Evolutionary conservation across 441 rosid species (phyloP).

Genomic region (Mallotus repandus): DNA sequence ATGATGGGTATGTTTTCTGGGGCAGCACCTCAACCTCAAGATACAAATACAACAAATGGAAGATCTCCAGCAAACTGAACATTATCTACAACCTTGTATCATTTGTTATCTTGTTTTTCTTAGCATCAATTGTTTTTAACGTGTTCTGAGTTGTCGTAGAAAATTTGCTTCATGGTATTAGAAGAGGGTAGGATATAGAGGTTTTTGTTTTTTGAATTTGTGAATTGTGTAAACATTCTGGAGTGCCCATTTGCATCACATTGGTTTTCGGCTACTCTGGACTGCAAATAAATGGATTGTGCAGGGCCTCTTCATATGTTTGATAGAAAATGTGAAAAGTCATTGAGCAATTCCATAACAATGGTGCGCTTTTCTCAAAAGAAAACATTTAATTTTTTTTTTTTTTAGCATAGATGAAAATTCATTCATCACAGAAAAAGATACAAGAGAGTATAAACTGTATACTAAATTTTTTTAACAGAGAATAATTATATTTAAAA

Average conservation of each 20-base stretch:
- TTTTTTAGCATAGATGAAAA: too few relatives aligned
- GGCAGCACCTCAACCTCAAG: slow-evolving; percentile 41
- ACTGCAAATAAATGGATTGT: background rate
- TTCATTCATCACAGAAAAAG: too few relatives aligned
- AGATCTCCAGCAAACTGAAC: slow-evolving; percentile 39
- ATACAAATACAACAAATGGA: slow-evolving; percentile 32
- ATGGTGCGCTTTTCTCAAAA: too few relatives aligned
- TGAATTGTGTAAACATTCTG: too few relatives aligned
- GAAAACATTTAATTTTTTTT: too few relatives aligned
- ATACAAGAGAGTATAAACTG: too few relatives aligned
- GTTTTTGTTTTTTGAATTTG: background rate
- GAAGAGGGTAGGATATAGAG: background rate
- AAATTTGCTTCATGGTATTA: background rate
- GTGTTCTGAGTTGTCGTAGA: background rate
- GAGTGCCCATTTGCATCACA: too few relatives aligned
- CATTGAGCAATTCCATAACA: too few relatives aligned
- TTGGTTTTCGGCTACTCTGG: too few relatives aligned
- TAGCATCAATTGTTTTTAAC: background rate
- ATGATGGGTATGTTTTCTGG: slow-evolving; percentile 74
- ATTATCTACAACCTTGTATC: background rate
- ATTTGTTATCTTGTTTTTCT: background rate
- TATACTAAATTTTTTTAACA: too few relatives aligned
- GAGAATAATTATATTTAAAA: too few relatives aligned
- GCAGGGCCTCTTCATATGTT: background rate
- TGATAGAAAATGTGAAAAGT: too few relatives aligned